A percentile compares a stretch with the other conserved stretches of the same genome.
These are phyloP conservation scores for Aspergillus ochraceoroseus DNA, from an alignment of 2,329 filamentous ascomycete genomes.

Conservation along the genomic window DNA sequence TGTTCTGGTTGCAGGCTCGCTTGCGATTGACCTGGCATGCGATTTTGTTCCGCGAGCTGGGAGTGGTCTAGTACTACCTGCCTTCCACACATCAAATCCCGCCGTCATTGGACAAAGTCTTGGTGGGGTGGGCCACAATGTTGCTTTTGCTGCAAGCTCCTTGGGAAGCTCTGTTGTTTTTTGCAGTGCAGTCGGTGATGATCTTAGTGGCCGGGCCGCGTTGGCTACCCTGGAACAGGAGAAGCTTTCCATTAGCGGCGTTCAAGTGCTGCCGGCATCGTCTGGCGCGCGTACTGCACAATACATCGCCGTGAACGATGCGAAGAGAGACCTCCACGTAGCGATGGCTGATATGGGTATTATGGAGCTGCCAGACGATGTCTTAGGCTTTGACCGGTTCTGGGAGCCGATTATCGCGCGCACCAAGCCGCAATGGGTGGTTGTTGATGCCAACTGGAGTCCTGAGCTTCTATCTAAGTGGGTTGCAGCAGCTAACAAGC, in stretches of 20 bases:
- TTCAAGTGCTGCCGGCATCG: conserved; percentile 54
- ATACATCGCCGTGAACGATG: conserved; percentile 85
- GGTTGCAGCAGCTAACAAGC: conserved; percentile 56
- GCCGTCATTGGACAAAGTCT: conserved; percentile 74
- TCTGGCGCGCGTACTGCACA: conserved; percentile 69
- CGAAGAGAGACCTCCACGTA: conserved; percentile 74
- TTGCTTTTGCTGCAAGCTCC: conserved; percentile 75
- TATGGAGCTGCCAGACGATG: conserved; percentile 50
- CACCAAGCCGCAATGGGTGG: conserved; percentile 66
- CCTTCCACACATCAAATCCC: conserved; percentile 77
- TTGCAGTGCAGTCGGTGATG: conserved; percentile 75
- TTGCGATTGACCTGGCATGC: conserved; percentile 83
- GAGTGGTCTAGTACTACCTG: conserved; percentile 32
- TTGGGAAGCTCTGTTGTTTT: conserved; percentile 64
- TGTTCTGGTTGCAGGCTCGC: conserved; percentile 82
- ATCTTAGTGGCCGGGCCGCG: conserved; percentile 69
- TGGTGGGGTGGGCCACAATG: conserved; percentile 88
- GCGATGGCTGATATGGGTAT: conserved; percentile 97
- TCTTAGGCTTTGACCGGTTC: conserved; percentile 46
- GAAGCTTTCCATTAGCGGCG: conserved; percentile 59
- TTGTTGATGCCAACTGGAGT: conserved; percentile 85
- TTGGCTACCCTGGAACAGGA: conserved; percentile 58
- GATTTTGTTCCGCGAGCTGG: conserved; percentile 58
- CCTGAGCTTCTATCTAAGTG: conserved; percentile 61
- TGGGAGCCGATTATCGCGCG: conserved; percentile 58